phyloP scores from a whole-genome alignment of 1,284 basidiomycete species.

The Sanguinoderma infundibulare region DNA sequence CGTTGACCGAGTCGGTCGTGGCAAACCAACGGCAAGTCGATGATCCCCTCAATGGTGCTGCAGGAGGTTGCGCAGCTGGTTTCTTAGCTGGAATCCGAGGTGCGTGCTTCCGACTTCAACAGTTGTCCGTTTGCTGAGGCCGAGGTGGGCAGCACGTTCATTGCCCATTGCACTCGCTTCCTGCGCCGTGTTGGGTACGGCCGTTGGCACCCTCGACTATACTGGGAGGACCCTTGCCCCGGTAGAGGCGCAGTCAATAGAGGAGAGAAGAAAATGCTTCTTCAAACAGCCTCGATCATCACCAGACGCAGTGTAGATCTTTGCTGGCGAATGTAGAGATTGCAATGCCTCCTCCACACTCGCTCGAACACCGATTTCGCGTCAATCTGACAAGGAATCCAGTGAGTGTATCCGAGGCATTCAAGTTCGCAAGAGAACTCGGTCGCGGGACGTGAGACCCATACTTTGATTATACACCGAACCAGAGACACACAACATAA shows the following conservation, averaged over 20 bases:
- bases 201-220: slow-evolving; percentile 86
- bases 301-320: slow-evolving; percentile 32
- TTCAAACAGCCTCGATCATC: slow-evolving; percentile 62
- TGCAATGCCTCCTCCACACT: slow-evolving; percentile 13
- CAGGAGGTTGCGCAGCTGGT: slow-evolving; percentile 92
- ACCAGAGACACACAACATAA: background rate
- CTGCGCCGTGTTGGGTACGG: slow-evolving; percentile 80
- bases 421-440: too few species aligned
- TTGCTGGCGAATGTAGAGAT: slow-evolving; percentile 22
- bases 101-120: slow-evolving; percentile 42
- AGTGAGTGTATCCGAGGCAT: too few species aligned
- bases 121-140: slow-evolving; percentile 12
- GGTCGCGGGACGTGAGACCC: too few species aligned
- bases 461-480: background rate
- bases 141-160: slow-evolving; percentile 68
- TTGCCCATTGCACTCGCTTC: slow-evolving; percentile 84
- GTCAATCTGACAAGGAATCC: background rate
- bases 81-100: slow-evolving; percentile 88
- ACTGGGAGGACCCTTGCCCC: slow-evolving; percentile 63
- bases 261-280: slow-evolving; percentile 71
- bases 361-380: background rate
- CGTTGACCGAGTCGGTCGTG: slow-evolving; percentile 79
- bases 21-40: slow-evolving; percentile 85
- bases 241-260: slow-evolving; percentile 43
- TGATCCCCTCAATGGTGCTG: slow-evolving; percentile 85